These are phyloP conservation scores for Puccinia triticina DNA, from an alignment of 1,284 basidiomycete species.

Conservation along the genomic window DNA sequence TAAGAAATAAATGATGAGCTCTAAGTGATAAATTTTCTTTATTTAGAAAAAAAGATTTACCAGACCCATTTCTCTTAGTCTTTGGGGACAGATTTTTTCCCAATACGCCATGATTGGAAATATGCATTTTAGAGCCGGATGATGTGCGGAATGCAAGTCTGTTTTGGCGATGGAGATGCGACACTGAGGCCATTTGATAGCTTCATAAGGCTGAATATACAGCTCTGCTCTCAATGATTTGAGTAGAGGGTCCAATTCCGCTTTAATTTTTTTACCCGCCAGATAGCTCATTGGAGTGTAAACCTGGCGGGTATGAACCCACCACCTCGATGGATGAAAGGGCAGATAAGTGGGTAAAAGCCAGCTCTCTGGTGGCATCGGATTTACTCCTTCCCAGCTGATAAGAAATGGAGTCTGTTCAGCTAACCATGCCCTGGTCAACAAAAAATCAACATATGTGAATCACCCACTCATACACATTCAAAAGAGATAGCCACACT, in stretches of 20 bases:
- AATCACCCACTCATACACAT: conserved; percentile 71
- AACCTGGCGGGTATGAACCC: conserved; percentile 93
- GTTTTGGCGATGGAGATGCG: conserved; percentile 53
- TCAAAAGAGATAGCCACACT: conserved; percentile 90
- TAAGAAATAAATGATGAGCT: no score
- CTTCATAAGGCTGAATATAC: conserved; percentile 80
- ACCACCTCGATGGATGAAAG: conserved; percentile 93
- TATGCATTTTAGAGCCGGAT: conserved; percentile 16
- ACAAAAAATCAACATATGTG: not conserved
- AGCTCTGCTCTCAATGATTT: conserved; percentile 83
- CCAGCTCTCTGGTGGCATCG: conserved; percentile 90
- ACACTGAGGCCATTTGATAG: conserved; percentile 76
- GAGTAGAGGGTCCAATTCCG: conserved; percentile 78
- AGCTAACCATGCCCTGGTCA: not conserved
- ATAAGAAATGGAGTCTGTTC: conserved; percentile 51
- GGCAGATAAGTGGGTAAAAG: conserved; percentile 87
- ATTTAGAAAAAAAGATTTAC: conserved; percentile 9
- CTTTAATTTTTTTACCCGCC: conserved; percentile 76
- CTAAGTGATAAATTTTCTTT: not conserved
- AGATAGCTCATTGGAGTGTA: conserved; percentile 77
- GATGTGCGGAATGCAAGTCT: conserved; percentile 19
- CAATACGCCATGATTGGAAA: conserved; percentile 24
- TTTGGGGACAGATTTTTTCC: conserved; percentile 36
- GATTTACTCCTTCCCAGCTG: conserved; percentile 86
- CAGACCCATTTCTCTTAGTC: conserved; percentile 25